Percentiles rank a stretch among this genome's conserved stretches.
phyloP scores from a whole-genome alignment of 2,329 filamentous ascomycete species.

The Ascochyta pisi region DNA sequence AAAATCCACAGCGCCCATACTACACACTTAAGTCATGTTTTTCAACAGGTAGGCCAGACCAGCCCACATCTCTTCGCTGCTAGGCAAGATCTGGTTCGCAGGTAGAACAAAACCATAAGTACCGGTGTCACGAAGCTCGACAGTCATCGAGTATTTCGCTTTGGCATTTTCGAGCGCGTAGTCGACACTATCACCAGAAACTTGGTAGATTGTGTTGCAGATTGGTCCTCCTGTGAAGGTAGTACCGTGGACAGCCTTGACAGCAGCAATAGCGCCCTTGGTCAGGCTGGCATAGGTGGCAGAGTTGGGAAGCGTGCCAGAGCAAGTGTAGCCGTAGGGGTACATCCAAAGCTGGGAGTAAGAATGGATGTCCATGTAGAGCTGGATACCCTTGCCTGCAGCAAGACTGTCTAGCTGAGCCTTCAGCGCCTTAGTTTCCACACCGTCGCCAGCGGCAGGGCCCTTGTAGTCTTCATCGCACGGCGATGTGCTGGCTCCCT shows the following conservation, averaged over 20 bases:
- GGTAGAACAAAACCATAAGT: slow-evolving; percentile 59
- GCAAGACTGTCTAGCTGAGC: slow-evolving; percentile 56
- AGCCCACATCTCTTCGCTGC: slow-evolving; percentile 56
- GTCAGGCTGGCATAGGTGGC: slow-evolving; percentile 59
- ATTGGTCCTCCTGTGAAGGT: slow-evolving; percentile 55
- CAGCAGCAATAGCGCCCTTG: slow-evolving; percentile 58
- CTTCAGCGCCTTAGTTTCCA: slow-evolving; percentile 53
- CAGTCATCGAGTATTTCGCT: slow-evolving; percentile 56
- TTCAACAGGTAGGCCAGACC: slow-evolving; percentile 45
- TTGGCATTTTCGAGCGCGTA: slow-evolving; percentile 53
- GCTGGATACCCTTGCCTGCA: slow-evolving; percentile 59
- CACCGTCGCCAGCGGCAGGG: slow-evolving; percentile 41
- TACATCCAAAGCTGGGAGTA: slow-evolving; percentile 60
- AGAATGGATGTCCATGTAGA: slow-evolving; percentile 71
- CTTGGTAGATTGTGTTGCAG: slow-evolving; percentile 68
- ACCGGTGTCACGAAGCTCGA: slow-evolving; percentile 60
- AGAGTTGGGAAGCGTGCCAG: slow-evolving; percentile 55
- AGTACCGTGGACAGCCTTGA: slow-evolving; percentile 62
- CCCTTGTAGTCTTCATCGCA: slow-evolving; percentile 50
- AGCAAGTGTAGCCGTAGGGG: slow-evolving; percentile 67
- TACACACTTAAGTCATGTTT: slow-evolving; percentile 31
- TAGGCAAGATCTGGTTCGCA: slow-evolving; percentile 56
- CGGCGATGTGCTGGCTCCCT: slow-evolving; percentile 45
- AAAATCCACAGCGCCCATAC: neutral
- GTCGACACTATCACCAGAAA: slow-evolving; percentile 56